These are phyloP conservation scores for Miscanthus lutarioriparius DNA, from an alignment of 176 grass and related monocot species.

Conservation along the genomic window DNA sequence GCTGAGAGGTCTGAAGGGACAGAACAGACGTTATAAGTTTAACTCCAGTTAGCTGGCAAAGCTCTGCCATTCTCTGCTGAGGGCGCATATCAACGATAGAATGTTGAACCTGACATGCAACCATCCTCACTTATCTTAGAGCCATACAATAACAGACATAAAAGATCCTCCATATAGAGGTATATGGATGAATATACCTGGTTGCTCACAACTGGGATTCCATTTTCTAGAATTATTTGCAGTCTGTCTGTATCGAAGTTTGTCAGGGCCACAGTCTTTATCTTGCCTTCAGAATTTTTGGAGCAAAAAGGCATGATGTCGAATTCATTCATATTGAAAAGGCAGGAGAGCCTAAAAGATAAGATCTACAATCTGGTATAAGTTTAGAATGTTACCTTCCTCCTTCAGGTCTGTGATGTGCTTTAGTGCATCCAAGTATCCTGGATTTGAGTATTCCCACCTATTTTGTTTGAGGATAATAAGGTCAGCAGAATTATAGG, in stretches of 20 bases:
- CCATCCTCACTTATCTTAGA: background rate
- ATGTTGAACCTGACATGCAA: conserved; percentile 78
- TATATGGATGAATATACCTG: conserved; percentile 54
- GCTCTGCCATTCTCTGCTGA: conserved; percentile 84
- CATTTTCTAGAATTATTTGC: conserved; percentile 90
- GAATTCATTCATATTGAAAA: background rate
- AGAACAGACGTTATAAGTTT: conserved; percentile 83
- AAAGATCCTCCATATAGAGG: background rate
- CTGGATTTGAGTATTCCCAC: conserved; percentile 96
- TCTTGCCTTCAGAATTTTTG: conserved; percentile 62
- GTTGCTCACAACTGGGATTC: conserved; percentile 89
- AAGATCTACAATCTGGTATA: background rate
- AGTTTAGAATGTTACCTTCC: conserved; percentile 57
- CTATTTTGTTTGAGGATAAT: conserved; percentile 54
- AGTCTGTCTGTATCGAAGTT: conserved; percentile 79
- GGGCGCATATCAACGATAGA: conserved; percentile 89
- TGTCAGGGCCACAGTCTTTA: conserved; percentile 72
- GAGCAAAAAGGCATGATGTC: conserved; percentile 25
- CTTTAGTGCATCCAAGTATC: conserved; percentile 93
- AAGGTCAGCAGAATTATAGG: background rate
- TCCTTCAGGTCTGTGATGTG: conserved; percentile 93
- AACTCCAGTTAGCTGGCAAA: conserved; percentile 84
- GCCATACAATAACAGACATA: background rate
- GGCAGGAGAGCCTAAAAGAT: background rate
- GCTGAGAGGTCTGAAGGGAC: conserved; percentile 10